Evolutionary conservation across 2,329 filamentous ascomycete genomes (phyloP).

Genomic region (Penicillium frequentans): DNA sequence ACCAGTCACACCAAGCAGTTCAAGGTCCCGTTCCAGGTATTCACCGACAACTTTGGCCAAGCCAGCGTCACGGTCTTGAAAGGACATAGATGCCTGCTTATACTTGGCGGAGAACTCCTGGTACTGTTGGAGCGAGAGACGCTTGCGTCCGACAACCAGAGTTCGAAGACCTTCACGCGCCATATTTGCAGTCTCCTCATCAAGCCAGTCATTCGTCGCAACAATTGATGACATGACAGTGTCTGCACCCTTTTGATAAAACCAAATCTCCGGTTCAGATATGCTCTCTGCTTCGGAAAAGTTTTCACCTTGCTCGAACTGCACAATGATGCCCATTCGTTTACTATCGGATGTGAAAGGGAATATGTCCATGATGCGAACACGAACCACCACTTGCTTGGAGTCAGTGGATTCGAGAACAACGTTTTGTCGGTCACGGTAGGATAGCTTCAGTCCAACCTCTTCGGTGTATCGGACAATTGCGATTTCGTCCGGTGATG

Average conservation of each 20-base stretch:
- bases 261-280: constrained; percentile 81
- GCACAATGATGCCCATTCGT: constrained; percentile 94
- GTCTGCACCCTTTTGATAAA: constrained; percentile 97
- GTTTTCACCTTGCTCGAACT: constrained; percentile 67
- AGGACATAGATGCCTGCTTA: constrained; percentile 75
- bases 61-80: constrained; percentile 75
- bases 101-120: constrained; percentile 74
- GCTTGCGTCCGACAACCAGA: constrained; percentile 90
- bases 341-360: constrained; percentile 98
- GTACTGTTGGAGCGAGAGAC: constrained; percentile 75
- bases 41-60: constrained; percentile 79
- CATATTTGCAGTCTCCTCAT: constrained; percentile 99
- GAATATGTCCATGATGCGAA: constrained; percentile 89
- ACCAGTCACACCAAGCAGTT: constrained; percentile 93
- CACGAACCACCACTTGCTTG: constrained; percentile 73
- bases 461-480: constrained; percentile 95
- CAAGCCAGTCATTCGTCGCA: constrained; percentile 94
- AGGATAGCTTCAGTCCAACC: constrained; percentile 79
- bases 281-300: constrained; percentile 48
- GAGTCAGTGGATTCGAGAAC: constrained; percentile 74
- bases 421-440: constrained; percentile 86
- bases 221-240: constrained; percentile 98
- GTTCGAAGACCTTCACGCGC: constrained; percentile 93
- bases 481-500: constrained; percentile 95
- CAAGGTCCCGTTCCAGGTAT: constrained; percentile 82